These are phyloP conservation scores for Panicum miliaceum DNA, from an alignment of 176 grass and related monocot species.

Conservation along the genomic window DNA sequence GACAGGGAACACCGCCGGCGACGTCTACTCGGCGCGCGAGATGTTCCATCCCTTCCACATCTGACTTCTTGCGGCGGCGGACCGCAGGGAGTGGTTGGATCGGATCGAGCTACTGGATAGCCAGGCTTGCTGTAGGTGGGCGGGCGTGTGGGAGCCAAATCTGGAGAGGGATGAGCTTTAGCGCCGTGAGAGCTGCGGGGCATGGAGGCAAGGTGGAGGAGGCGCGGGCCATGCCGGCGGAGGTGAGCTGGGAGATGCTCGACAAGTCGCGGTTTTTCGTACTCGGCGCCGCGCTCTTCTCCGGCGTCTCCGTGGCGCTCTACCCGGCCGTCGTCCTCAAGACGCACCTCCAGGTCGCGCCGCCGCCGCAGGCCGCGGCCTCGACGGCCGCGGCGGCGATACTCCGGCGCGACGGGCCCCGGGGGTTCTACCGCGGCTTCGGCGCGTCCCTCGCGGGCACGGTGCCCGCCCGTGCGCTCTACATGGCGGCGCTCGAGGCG, in stretches of 20 bases:
- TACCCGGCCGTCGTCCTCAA: slow-evolving; percentile 93
- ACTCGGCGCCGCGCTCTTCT: slow-evolving; percentile 87
- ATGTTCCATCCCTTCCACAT: slow-evolving; percentile 38
- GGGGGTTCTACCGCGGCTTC: slow-evolving; percentile 91
- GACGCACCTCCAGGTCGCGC: slow-evolving; percentile 83
- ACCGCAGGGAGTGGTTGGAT: background rate
- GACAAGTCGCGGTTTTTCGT: slow-evolving; percentile 95
- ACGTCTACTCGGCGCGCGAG: slow-evolving; percentile 39
- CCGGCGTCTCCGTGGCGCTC: slow-evolving; percentile 80
- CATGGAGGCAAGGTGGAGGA: slow-evolving; percentile 43
- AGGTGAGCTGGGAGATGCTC: slow-evolving; percentile 99
- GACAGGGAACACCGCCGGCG: background rate
- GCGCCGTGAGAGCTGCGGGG: slow-evolving; percentile 23
- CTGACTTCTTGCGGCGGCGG: slow-evolving; percentile 14
- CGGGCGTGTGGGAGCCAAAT: slow-evolving; percentile 17
- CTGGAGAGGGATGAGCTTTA: slow-evolving; percentile 68
- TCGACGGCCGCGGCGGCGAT: slow-evolving; percentile 56
- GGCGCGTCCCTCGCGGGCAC: slow-evolving; percentile 89
- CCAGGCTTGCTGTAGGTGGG: background rate
- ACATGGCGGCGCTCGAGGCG: slow-evolving; percentile 93
- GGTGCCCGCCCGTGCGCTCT: slow-evolving; percentile 85
- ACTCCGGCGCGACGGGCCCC: slow-evolving; percentile 69
- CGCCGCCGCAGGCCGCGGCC: slow-evolving; percentile 48
- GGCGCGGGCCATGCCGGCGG: slow-evolving; percentile 57
- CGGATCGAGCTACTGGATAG: background rate